Percentiles rank a stretch among this genome's conserved stretches.
These are phyloP conservation scores for Eucalyptus polybractea DNA, from an alignment of 345 rosid genomes.

Conservation along the genomic window DNA sequence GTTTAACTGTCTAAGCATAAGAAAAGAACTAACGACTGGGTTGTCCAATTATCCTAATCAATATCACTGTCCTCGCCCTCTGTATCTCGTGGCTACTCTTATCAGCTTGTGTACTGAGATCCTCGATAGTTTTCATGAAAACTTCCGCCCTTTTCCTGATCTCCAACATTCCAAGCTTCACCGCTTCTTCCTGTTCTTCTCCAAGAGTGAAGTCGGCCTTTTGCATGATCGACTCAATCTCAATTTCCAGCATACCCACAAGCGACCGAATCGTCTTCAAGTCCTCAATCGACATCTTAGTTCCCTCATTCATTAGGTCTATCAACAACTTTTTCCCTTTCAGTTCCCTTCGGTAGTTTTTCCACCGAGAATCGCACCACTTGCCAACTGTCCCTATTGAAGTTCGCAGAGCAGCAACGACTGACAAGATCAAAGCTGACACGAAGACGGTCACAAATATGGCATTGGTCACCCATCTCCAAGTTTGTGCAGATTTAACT, in stretches of 20 bases:
- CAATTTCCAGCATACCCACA: slow-evolving; percentile 29
- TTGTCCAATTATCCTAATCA: slow-evolving; percentile 34
- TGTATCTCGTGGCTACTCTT: slow-evolving; percentile 49
- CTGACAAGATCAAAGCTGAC: slow-evolving; percentile 57
- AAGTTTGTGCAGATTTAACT: slow-evolving; percentile 29
- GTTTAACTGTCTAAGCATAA: background rate
- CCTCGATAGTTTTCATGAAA: slow-evolving; percentile 40
- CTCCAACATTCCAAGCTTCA: slow-evolving; percentile 60
- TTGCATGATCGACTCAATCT: slow-evolving; percentile 40
- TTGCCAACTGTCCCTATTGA: slow-evolving; percentile 63
- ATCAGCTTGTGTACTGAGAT: slow-evolving; percentile 39
- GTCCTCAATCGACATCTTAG: slow-evolving; percentile 38
- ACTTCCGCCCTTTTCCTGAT: slow-evolving; percentile 53
- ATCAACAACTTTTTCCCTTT: slow-evolving; percentile 35
- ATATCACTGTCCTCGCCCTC: slow-evolving; percentile 57
- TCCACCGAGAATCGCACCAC: slow-evolving; percentile 66
- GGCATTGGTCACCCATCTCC: slow-evolving; percentile 71
- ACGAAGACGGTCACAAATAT: slow-evolving; percentile 61
- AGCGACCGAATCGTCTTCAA: slow-evolving; percentile 45
- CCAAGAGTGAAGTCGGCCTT: slow-evolving; percentile 34
- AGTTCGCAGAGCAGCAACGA: slow-evolving; percentile 63
- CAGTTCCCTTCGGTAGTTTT: slow-evolving; percentile 29
- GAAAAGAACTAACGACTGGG: background rate
- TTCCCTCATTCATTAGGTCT: slow-evolving; percentile 15
- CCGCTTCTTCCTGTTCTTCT: slow-evolving; percentile 30